Base-by-base conservation (phyloP, 352 stramenopile species). In the Pythium myriotylum region DNA sequence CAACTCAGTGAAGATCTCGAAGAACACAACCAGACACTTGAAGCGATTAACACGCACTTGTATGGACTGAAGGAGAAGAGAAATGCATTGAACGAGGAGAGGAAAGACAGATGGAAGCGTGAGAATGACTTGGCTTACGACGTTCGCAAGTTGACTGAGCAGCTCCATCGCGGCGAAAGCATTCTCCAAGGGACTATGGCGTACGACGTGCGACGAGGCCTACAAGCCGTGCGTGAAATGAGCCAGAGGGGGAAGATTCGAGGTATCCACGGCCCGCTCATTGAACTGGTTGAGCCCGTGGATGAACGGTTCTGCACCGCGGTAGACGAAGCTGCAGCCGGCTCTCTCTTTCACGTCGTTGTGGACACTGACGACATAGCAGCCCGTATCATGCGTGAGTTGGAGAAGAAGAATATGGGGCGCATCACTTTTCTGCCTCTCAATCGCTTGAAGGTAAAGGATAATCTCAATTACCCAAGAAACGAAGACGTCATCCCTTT, bases 281-380 rank as follows among this genome's bases (percentile, higher is more conserved):
- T 99, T 58, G 96, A 99, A 27, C 94, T 99, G 33, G 88, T 99
- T 37, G 78, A 81, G 53, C 88, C 86, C 26, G 72, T 86, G 0
- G 86, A 93, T 27, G 82, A 96, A 27, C 83, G 88, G 26, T 99
- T 99, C 67, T 95, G 91, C 54, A 98, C 90, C 14, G 96, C 95
- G 26, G 81, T 98, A 1, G 97, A 99, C 68, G 94, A 98, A 54
- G 96, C 97, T 37, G 97, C 96, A 4, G 94, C 97, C 9, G 97
- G 95, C 32, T 84, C 88, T 41, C 86, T 99, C 22, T 99, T 99
- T 74, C 96, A 99, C 68, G 95, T 99, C 16, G 96, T 99, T 49
- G 98, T 99, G 20, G 96, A 99, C 73, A 98, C 90, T 3, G 97
- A 99, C 67, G 94, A 96, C 46, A 99, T 96, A 16, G 97, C 97